These are phyloP conservation scores for Leishmania martiniquensis DNA, from an alignment of 208 protist genomes.

Conservation along the genomic window DNA sequence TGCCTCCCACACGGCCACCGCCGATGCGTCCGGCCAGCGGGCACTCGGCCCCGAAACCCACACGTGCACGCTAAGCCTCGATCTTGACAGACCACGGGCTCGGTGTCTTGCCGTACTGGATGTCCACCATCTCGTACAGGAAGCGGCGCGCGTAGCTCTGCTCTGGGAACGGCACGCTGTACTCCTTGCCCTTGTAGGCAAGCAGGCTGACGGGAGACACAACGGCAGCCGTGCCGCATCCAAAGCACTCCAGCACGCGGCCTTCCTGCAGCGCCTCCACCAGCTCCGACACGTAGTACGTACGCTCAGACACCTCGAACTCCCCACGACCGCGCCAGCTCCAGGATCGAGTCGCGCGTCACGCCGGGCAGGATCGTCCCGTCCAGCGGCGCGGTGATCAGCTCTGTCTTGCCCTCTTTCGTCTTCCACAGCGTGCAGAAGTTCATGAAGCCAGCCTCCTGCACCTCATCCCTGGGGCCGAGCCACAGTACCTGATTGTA, in stretches of 20 bases:
- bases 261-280: conserved; percentile 80
- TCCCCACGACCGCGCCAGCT: conserved; percentile 84
- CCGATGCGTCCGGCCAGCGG: background rate
- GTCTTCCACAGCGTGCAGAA: conserved; percentile 95
- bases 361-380: conserved; percentile 96
- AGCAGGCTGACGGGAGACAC: conserved; percentile 94
- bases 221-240: conserved; percentile 96
- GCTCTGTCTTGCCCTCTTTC: conserved; percentile 71
- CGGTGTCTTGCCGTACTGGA: conserved; percentile 68
- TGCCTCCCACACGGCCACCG: background rate
- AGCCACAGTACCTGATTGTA: conserved; percentile 98
- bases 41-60: background rate
- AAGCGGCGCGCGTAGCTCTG: conserved; percentile 58
- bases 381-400: conserved; percentile 96
- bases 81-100: conserved; percentile 57
- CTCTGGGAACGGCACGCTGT: conserved; percentile 51
- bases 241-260: conserved; percentile 95
- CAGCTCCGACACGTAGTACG: conserved; percentile 89
- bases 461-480: conserved; percentile 90
- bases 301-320: conserved; percentile 87
- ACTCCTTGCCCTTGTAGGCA: conserved; percentile 71
- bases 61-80: conserved; percentile 10
- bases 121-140: conserved; percentile 58
- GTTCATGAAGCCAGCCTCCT: conserved; percentile 99
- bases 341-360: conserved; percentile 96